phyloP scores from a whole-genome alignment of 2,329 filamentous ascomycete genomes.

The Neofusicoccum laricinum region DNA sequence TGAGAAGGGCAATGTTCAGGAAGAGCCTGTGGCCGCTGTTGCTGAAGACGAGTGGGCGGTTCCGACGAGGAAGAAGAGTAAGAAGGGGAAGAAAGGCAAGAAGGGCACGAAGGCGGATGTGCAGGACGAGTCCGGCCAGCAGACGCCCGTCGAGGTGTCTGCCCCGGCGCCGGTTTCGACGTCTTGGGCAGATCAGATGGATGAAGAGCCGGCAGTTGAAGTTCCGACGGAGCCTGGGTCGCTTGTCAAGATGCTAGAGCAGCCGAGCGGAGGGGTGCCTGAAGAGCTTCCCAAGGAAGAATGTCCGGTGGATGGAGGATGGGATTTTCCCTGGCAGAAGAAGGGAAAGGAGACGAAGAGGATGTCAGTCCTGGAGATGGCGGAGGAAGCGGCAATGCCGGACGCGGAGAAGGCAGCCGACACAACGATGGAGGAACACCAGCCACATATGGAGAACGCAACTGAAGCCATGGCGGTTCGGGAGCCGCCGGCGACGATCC shows the following conservation, averaged over 20 bases:
- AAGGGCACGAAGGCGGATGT: slow-evolving; percentile 15
- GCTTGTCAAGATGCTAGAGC: not conserved
- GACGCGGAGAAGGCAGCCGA: not conserved
- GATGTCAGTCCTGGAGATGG: not conserved
- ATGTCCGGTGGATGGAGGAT: not conserved
- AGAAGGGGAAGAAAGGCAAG: slow-evolving; percentile 40
- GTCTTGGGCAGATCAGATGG: slow-evolving; percentile 10
- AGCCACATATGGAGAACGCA: not conserved
- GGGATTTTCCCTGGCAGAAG: not conserved
- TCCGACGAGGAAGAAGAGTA: slow-evolving; percentile 46
- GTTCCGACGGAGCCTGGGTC: not conserved
- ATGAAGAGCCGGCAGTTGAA: not conserved
- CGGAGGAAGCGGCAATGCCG: not conserved
- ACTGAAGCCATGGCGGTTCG: not conserved
- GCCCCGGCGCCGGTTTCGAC: not conserved
- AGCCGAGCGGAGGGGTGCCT: not conserved
- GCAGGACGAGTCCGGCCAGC: slow-evolving; percentile 7
- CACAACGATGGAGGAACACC: not conserved
- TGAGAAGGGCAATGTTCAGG: not conserved
- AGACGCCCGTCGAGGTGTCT: slow-evolving; percentile 7
- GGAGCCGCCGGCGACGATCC: not conserved
- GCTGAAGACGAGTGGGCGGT: slow-evolving; percentile 26
- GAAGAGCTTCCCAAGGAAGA: not conserved
- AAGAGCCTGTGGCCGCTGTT: not conserved
- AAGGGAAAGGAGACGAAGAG: not conserved